Conservation (phyloP, 106 monocot genomes). For the Hemerocallis citrina region DNA sequence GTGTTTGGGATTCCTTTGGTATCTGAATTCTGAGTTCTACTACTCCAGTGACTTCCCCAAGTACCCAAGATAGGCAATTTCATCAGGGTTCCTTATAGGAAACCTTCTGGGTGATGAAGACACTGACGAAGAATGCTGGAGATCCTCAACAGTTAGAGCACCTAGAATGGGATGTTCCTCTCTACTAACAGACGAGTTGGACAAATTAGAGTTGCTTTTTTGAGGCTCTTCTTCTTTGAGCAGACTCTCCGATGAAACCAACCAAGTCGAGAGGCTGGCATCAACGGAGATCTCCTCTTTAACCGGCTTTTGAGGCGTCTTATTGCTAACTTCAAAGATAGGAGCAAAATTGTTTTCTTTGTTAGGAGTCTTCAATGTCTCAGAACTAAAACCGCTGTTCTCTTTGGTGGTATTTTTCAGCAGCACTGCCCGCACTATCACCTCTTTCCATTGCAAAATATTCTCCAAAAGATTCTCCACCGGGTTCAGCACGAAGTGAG, state of each 20-base stretch:
- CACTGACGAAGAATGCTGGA: conserved; percentile 33
- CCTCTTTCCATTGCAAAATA: conserved; percentile 53
- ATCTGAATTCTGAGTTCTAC: conserved; percentile 7
- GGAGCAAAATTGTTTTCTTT: conserved; percentile 23
- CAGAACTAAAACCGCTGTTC: conserved; percentile 12
- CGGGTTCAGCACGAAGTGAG: conserved; percentile 56
- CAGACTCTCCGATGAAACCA: conserved; percentile 24
- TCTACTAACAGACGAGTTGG: conserved; percentile 25
- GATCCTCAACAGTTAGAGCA: conserved; percentile 73
- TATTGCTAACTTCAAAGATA: background rate
- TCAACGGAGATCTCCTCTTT: conserved; percentile 48
- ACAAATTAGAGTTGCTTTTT: conserved; percentile 17
- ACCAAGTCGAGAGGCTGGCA: conserved; percentile 82
- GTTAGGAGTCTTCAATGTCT: background rate
- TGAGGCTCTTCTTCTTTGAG: background rate
- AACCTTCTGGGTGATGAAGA: conserved; percentile 53
- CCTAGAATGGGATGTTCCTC: conserved; percentile 80
- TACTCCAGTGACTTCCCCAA: conserved; percentile 65
- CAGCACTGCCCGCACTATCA: conserved; percentile 19
- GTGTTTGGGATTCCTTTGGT: conserved; percentile 61
- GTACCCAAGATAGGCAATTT: conserved; percentile 67
- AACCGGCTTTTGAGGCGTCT: conserved; percentile 3
- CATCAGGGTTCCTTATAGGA: conserved; percentile 49
- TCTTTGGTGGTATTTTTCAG: conserved; percentile 31
- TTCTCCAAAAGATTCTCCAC: conserved; percentile 71